Base-by-base conservation (phyloP, 78 protist species). In the Guillardia theta region DNA sequence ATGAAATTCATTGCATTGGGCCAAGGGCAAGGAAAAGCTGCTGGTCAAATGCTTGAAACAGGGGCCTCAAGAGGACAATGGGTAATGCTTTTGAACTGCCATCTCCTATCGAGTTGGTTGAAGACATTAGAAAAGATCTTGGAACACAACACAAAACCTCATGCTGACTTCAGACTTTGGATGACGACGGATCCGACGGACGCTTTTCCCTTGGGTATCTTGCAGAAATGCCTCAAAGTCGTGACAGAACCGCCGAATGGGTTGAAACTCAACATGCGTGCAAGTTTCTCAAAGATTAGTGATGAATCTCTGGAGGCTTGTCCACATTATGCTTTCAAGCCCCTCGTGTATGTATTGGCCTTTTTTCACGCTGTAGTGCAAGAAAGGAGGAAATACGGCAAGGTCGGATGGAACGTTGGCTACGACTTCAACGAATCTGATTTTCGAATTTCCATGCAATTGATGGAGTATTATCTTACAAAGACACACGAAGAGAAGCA, bases 191-290 rank as follows among this genome's bases (percentile, higher is more conserved):
- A 97, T 48, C 99, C 99, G 27, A 97, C 98, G 15, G 94, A 88
- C 46, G 33, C 93, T 53, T 98, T 98, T 95, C 99, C 99, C 39
- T 30, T 98, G 43, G 97, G 98, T 44, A 97, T 98, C 62, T 88
- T 98, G 93, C 99, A 98, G 96, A 95, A 96, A 53, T 96, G 98
- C 48, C 95, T 98, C 94, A 98, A 98, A 96, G 90, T 97, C 37
- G 99, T 98, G 43, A 97, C 98, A 0, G 99, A 98, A 96, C 99
- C 99, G 41, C 99, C 99, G 36, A 96, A 97, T 94, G 97, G 98
- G 3, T 97, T 98, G 39, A 95, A 94, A 94, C 94, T 97, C 48
- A 98, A 98, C 97, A 96, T 98, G 98, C 92, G 90, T 46, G 48
- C 48, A 24, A 94, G 94, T 48, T 96, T 48, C 77, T 6, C 97